Evolutionary conservation across 2,329 filamentous ascomycete genomes (phyloP), one percentile per base, ranked within the genome.

Genomic region (Cladophialophora psammophila): DNA sequence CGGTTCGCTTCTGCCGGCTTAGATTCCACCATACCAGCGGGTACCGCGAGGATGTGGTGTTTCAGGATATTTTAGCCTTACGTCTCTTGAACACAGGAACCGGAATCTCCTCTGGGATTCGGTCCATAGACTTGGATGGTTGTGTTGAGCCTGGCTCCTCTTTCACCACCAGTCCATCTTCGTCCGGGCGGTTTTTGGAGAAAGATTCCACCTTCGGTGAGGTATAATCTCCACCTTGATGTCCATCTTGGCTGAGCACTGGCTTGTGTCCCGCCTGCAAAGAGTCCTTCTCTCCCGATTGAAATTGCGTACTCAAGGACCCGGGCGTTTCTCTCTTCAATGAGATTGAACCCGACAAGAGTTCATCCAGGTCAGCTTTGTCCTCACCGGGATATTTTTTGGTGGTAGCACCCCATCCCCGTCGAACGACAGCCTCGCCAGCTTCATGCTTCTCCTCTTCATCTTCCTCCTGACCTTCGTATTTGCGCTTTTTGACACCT

Each of bases 71-170:
- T 72, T 83, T 84, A 2, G 80, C 76, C 70, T 82, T 83, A 69
- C 82, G 81, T 70, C 83, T 83, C 71, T 83, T 84, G 76, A 84
- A 84, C 26, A 83, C 72, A 48, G 82, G 72, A 9, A 65, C 54
- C 18, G 64, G 52, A 34, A 60, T 50, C 9, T 68, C 76, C 3
- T 76, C 78, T 38, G 62, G 65, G 20, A 69, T 65, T 20, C 60
- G 63, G 58, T 56, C 54, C 18, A 65, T 48, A 15, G 60, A 31
- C 59, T 6, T 32, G 10, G 35, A 12, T 50, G 61, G 6, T 60
- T 26, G 34, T 55, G 48, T n/a, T 42, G 64, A 60, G 34, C 54
- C 57, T 5, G 68, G 40, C 18, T 76, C 76, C 68, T 80, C 76
- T 34, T 73, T 73, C 64, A 72, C 66, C 18, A 73, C 56, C 18